phyloP scores from a whole-genome alignment of 2,329 filamentous ascomycete species.

The Claviceps maximensis region DNA sequence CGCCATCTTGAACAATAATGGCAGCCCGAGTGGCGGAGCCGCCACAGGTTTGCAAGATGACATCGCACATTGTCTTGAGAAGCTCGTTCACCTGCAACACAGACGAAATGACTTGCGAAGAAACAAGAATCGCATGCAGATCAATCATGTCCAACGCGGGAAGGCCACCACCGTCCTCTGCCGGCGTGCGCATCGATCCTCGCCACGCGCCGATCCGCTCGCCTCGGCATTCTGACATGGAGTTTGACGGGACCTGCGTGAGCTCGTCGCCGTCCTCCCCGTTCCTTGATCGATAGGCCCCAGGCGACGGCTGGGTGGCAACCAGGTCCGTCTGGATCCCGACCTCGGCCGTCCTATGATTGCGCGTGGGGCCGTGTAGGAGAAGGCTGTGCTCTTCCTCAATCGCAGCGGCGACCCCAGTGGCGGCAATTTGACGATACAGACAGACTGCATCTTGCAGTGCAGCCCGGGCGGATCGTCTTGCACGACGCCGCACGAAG shows the following conservation, averaged over 20 bases:
- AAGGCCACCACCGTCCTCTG: conserved; percentile 47
- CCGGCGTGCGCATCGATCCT: conserved; percentile 40
- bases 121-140: conserved; percentile 63
- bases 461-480: conserved; percentile 55
- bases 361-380: conserved; percentile 47
- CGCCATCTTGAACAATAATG: conserved; percentile 59
- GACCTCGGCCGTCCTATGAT: conserved; percentile 45
- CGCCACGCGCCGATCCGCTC: conserved; percentile 52
- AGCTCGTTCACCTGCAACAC: conserved; percentile 64
- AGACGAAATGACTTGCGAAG: conserved; percentile 67
- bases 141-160: conserved; percentile 75
- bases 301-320: conserved; percentile 37
- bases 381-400: conserved; percentile 55
- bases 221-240: conserved; percentile 37
- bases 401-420: conserved; percentile 54
- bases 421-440: conserved; percentile 56
- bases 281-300: conserved; percentile 36
- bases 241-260: conserved; percentile 28
- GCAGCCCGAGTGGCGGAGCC: conserved; percentile 57
- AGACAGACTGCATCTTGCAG: conserved; percentile 54
- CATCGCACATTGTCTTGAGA: conserved; percentile 68
- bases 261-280: conserved; percentile 31
- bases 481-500: conserved; percentile 50
- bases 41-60: conserved; percentile 66
- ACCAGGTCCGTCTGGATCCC: conserved; percentile 60